Evolutionary conservation across 768 basidiomycete species (phyloP).

Genomic region (Candolleomyces efflorescens): DNA sequence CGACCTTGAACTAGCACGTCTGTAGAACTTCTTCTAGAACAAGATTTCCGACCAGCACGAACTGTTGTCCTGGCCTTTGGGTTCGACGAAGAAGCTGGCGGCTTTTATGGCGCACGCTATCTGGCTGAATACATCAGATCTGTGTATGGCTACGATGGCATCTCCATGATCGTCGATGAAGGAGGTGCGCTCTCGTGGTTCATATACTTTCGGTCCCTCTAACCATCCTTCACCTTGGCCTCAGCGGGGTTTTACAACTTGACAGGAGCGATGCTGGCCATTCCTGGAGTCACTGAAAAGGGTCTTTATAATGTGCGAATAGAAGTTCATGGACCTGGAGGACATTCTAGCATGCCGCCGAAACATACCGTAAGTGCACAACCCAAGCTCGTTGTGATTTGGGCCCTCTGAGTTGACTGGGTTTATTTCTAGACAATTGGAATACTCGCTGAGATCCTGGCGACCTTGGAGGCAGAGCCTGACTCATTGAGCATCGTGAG

Average conservation of each 20-base stretch:
- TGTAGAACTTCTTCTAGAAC: slow-evolving; percentile 21
- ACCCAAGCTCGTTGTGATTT: background rate
- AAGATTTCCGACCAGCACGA: slow-evolving; percentile 21
- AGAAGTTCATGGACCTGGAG: slow-evolving; percentile 26
- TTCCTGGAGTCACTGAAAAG: slow-evolving; percentile 30
- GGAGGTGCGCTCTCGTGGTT: slow-evolving; percentile 18
- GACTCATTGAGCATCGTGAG: background rate
- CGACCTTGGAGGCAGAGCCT: background rate
- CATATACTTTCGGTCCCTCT: background rate
- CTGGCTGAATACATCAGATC: slow-evolving; percentile 20
- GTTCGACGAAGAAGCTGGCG: slow-evolving; percentile 30
- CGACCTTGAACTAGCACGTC: slow-evolving; percentile 9
- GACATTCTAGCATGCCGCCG: slow-evolving; percentile 16
- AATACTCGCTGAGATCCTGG: slow-evolving; percentile 20
- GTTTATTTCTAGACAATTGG: slow-evolving; percentile 23
- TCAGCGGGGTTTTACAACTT: slow-evolving; percentile 15
- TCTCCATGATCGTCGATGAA: slow-evolving; percentile 29
- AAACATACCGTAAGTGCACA: slow-evolving; percentile 15
- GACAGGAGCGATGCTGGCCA: slow-evolving; percentile 21
- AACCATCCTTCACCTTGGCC: background rate
- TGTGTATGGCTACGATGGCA: slow-evolving; percentile 22
- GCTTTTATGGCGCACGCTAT: slow-evolving; percentile 23
- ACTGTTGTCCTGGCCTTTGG: slow-evolving; percentile 28
- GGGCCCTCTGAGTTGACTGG: background rate
- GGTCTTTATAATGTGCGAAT: slow-evolving; percentile 23